These are phyloP conservation scores for Rhizodiscina lignyota DNA, from an alignment of 495 filamentous ascomycete species.

Conservation along the genomic window DNA sequence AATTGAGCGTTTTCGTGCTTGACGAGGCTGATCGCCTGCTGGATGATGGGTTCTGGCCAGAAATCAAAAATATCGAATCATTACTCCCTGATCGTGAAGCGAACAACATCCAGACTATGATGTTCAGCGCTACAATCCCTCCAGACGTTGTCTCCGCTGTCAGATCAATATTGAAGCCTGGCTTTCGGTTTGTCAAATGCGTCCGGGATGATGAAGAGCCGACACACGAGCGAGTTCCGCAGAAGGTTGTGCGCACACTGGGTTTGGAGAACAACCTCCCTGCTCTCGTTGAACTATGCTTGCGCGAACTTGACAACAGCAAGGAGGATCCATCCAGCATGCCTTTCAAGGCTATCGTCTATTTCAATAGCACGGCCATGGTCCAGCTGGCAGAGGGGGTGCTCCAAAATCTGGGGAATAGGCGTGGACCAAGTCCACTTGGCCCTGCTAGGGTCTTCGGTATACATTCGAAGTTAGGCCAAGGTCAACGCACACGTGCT, in stretches of 20 bases:
- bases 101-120: conserved; percentile 67
- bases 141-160: conserved; percentile 68
- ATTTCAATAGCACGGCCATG: conserved; percentile 62
- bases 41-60: conserved; percentile 74
- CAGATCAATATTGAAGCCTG: conserved; percentile 44
- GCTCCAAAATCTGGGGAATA: conserved; percentile 35
- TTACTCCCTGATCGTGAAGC: conserved; percentile 42
- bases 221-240: conserved; percentile 71
- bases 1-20: conserved; percentile 64
- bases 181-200: conserved; percentile 72
- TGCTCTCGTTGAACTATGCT: conserved; percentile 54
- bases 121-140: conserved; percentile 89
- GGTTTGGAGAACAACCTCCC: conserved; percentile 68
- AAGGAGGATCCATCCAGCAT: conserved; percentile 16
- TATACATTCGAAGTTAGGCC: conserved; percentile 70
- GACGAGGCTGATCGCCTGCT: conserved; percentile 91
- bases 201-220: conserved; percentile 62
- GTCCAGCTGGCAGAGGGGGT: conserved; percentile 43
- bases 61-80: conserved; percentile 52
- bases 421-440: conserved; percentile 10
- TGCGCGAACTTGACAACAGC: conserved; percentile 31
- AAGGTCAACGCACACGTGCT: conserved; percentile 44
- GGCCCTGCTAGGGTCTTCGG: conserved; percentile 31
- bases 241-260: conserved; percentile 45
- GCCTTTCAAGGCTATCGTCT: conserved; percentile 91